Base-by-base conservation (phyloP, 2,329 filamentous ascomycete genomes). In the Amauroascus verrucosus region DNA sequence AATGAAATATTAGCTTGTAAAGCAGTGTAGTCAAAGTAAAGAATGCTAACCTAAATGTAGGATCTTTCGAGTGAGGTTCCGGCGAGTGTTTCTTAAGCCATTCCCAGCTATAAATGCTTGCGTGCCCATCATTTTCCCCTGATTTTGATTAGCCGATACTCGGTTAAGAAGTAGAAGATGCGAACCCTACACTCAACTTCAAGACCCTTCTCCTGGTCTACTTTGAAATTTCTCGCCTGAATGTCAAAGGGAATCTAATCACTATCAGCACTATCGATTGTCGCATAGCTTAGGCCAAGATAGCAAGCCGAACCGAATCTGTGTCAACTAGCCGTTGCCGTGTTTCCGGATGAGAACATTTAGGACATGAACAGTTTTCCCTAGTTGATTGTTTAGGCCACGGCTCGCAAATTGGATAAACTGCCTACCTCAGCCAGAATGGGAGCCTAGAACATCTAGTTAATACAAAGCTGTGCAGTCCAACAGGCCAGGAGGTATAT, bases 281-380 rank as follows among this genome's bases (percentile, higher is more conserved):
- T 13, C 37, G 13, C 22, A 14, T 9, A 24, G 20, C 47, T 35
- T 16, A n/a, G 11, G 20, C 18, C n/a, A 26, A 33, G 8, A 46
- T 2, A 18, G 20, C 6, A 26, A 30, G 11, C 18, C 38, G 48
- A 55, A 59, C 54, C 54, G 77, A 73, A 60, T 87, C 87, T 0
- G 82, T 86, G 61, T 88, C 77, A 53, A 85, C 74, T 48, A 79
- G 77, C 24, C 84, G 74, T 67, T 90, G 86, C 65, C 76, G 80
- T 3, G 86, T 90, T 56, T 82, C 78, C 54, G 79, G 78, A 65
- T 88, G 83, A 22, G 85, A 75, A 63, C 86, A 89, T 56, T 72
- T 65, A 1, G 67, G 61, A 63, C 85, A 90, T 55, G 81, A 83
- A 63, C 86, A 90, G 62, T 87, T 85, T 61, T 89, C 85, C 57